Conservation (phyloP, 345 rosid species). For the Camelina sativa region DNA sequence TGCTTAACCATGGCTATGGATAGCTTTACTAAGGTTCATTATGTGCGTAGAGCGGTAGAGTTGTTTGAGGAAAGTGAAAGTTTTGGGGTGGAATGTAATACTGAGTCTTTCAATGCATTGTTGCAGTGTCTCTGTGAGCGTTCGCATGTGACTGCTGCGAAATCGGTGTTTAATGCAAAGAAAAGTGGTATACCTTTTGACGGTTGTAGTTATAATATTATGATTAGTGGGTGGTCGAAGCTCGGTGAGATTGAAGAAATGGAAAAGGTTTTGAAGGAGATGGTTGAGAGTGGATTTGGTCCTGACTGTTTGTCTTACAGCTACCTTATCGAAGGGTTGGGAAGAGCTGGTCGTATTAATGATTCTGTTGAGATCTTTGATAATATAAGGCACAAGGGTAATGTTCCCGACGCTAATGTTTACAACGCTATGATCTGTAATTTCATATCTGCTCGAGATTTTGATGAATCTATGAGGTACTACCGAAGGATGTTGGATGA, state of each 20-base stretch:
- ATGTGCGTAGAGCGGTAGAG: constrained; percentile 59
- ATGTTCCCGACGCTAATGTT: constrained; percentile 54
- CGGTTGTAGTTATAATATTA: constrained; percentile 57
- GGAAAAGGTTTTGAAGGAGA: constrained; percentile 62
- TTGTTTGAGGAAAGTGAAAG: constrained; percentile 56
- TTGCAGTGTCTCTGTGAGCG: constrained; percentile 69
- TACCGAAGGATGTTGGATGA: constrained; percentile 58
- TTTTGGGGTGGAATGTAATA: constrained; percentile 57
- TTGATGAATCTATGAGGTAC: constrained; percentile 61
- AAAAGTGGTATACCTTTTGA: constrained; percentile 59
- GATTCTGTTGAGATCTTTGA: constrained; percentile 70
- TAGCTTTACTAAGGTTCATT: constrained; percentile 57
- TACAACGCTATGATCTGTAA: constrained; percentile 83
- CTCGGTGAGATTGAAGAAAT: constrained; percentile 63
- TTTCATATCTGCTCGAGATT: constrained; percentile 55
- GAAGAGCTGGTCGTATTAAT: constrained; percentile 71
- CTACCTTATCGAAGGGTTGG: constrained; percentile 71
- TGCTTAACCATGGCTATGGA: constrained; percentile 63
- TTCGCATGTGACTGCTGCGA: constrained; percentile 72
- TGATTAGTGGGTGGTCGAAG: constrained; percentile 82
- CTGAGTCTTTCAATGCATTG: constrained; percentile 69
- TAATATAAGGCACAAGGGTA: constrained; percentile 55
- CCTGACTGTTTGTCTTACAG: constrained; percentile 64
- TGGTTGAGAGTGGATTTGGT: constrained; percentile 61
- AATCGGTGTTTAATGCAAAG: constrained; percentile 57